Base-by-base conservation (phyloP, 2,329 filamentous ascomycete genomes). In the Exophiala phaeomuriformis region DNA sequence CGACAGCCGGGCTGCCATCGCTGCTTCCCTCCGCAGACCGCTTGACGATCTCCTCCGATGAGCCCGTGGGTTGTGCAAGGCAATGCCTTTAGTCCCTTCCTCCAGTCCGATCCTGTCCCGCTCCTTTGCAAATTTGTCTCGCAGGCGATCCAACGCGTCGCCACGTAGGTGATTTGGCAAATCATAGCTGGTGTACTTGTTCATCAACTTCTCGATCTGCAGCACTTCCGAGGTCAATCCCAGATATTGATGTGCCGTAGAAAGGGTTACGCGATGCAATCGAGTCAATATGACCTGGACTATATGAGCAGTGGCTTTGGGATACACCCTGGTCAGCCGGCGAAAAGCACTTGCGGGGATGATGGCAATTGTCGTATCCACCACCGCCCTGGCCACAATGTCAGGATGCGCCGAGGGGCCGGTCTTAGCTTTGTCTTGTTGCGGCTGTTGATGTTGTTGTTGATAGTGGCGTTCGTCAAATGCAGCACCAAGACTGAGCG, bases 291-390 rank as follows among this genome's bases (percentile, higher is more conserved):
- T 98, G 43, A 98, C 91, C 66, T 98, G 93, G 4, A 98, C 90
- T 59, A 98, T 97, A 65, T 98, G 94, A 1, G 93, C 86, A 1
- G 93, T 96, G 6, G 94, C 90, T 72, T 94, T 95, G 6, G 93
- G 93, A 64, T 97, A 98, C 28, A 96, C 85, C 65, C 88, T 83
- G 47, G 95, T 98, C 49, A 98, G 75, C 5, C 94, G 84, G 49
- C 90, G 83, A 64, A 98, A 98, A 2, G 93, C 94, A 66, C 90
- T 95, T 0, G 93, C 93, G 1, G 94, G 94, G 53, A 98, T 98
- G 59, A 98, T 94, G 4, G 93, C 93, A 69, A 98, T 96, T 0
- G 94, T 98, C 0, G 93, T 98, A 67, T 98, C 94, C 28, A 94
- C 86, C 10, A 90, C 94, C 4, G 93, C 93, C 60, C 93, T 81